Evolutionary conservation across 371 early-diverging fungal genomes (phyloP).

Genomic region (Basidiobolus heterosporus): DNA sequence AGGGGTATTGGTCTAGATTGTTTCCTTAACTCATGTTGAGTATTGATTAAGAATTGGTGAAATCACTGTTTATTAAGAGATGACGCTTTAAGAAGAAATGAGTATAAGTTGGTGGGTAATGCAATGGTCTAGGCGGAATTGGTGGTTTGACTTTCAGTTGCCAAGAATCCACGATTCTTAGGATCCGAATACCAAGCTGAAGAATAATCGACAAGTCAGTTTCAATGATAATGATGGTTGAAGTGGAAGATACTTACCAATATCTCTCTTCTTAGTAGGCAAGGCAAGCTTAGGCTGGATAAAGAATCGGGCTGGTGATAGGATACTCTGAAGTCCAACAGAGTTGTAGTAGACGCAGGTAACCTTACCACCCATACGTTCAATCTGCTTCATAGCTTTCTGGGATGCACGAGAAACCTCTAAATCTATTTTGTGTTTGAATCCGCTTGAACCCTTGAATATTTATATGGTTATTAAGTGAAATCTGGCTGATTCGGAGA

Average conservation of each 20-base stretch:
- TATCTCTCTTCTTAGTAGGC: slow-evolving; percentile 39
- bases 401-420: slow-evolving; percentile 74
- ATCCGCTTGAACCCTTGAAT: slow-evolving; percentile 37
- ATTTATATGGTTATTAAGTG: not conserved
- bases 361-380: slow-evolving; percentile 70
- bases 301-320: slow-evolving; percentile 68
- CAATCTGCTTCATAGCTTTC: slow-evolving; percentile 65
- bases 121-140: too few relatives aligned
- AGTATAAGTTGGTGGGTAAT: too few relatives aligned
- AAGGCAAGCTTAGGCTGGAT: slow-evolving; percentile 38
- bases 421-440: slow-evolving; percentile 53
- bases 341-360: slow-evolving; percentile 64
- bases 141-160: slow-evolving; percentile 21
- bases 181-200: slow-evolving; percentile 38
- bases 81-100: too few relatives aligned
- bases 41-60: too few relatives aligned
- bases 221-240: not conserved
- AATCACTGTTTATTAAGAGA: too few relatives aligned
- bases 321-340: slow-evolving; percentile 54
- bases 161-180: slow-evolving; percentile 51
- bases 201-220: not conserved
- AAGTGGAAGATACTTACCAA: slow-evolving; percentile 16
- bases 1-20: too few relatives aligned
- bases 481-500: not conserved
- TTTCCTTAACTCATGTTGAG: too few relatives aligned